Evolutionary conservation across 2,329 filamentous ascomycete species (phyloP).

Genomic region (Colletotrichum musicola): DNA sequence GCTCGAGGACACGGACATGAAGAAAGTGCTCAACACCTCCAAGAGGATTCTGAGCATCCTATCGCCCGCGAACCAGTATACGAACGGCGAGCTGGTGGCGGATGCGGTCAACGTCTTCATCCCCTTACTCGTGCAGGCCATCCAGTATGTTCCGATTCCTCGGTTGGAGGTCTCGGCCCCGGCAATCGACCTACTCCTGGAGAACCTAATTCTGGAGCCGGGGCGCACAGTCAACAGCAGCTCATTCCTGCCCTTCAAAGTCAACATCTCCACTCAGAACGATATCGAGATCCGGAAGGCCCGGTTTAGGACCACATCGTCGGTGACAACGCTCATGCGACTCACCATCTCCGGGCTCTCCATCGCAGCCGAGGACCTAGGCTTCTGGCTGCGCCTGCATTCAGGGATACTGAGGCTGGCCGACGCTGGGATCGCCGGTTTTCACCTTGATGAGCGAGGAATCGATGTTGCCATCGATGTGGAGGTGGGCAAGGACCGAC

Average conservation of each 20-base stretch:
- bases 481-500: conserved; percentile 80
- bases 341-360: conserved; percentile 87
- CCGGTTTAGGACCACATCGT: conserved; percentile 74
- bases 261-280: conserved; percentile 86
- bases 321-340: conserved; percentile 77
- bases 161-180: conserved; percentile 89
- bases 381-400: conserved; percentile 89
- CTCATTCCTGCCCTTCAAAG: conserved; percentile 88
- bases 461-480: conserved; percentile 89
- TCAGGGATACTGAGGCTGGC: conserved; percentile 79
- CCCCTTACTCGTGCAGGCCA: conserved; percentile 78
- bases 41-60: conserved; percentile 77
- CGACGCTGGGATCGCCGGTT: conserved; percentile 87
- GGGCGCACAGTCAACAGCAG: conserved; percentile 85
- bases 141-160: conserved; percentile 92
- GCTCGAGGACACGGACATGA: conserved; percentile 77
- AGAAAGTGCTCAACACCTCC: conserved; percentile 75
- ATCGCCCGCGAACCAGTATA: conserved; percentile 72
- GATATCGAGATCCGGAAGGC: conserved; percentile 88
- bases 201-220: conserved; percentile 92
- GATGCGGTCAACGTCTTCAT: conserved; percentile 86
- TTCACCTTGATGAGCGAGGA: conserved; percentile 87
- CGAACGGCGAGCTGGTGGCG: conserved; percentile 78
- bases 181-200: conserved; percentile 85
- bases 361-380: conserved; percentile 85